phyloP scores from a whole-genome alignment of 768 basidiomycete genomes.

The Mycena vitilis region DNA sequence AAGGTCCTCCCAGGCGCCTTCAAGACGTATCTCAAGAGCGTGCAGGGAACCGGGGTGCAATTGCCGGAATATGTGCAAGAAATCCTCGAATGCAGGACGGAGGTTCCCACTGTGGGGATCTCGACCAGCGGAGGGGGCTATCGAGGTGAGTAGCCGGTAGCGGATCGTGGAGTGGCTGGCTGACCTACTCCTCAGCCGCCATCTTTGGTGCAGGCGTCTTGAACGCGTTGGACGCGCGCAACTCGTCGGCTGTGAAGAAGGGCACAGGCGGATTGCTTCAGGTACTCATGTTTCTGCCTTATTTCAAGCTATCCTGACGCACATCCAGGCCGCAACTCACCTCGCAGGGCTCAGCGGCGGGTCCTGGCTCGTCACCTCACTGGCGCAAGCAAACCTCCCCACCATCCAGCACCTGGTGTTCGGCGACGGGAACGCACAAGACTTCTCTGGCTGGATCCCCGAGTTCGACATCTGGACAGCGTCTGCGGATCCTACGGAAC shows the following conservation, averaged over 20 bases:
- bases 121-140: constrained; percentile 68
- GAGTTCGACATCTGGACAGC: constrained; percentile 30
- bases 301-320: not conserved
- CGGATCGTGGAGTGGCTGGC: not conserved
- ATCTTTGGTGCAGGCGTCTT: constrained; percentile 65
- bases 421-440: constrained; percentile 37
- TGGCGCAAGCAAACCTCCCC: constrained; percentile 55
- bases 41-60: constrained; percentile 42
- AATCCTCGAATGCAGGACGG: constrained; percentile 39
- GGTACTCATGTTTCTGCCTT: constrained; percentile 10
- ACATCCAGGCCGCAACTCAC: constrained; percentile 54
- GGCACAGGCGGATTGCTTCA: constrained; percentile 65
- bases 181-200: constrained; percentile 40
- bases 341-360: constrained; percentile 62
- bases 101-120: constrained; percentile 55
- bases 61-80: constrained; percentile 49
- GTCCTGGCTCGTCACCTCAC: constrained; percentile 53
- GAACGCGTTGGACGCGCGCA: constrained; percentile 60
- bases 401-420: constrained; percentile 52
- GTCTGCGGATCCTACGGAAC: constrained; percentile 36
- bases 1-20: constrained; percentile 54
- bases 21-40: constrained; percentile 52
- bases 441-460: constrained; percentile 50
- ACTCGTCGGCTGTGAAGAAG: constrained; percentile 51
- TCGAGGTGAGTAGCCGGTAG: constrained; percentile 48